Base-by-base conservation (phyloP, 495 filamentous ascomycete species). In the Antarctomyces pellizariae region DNA sequence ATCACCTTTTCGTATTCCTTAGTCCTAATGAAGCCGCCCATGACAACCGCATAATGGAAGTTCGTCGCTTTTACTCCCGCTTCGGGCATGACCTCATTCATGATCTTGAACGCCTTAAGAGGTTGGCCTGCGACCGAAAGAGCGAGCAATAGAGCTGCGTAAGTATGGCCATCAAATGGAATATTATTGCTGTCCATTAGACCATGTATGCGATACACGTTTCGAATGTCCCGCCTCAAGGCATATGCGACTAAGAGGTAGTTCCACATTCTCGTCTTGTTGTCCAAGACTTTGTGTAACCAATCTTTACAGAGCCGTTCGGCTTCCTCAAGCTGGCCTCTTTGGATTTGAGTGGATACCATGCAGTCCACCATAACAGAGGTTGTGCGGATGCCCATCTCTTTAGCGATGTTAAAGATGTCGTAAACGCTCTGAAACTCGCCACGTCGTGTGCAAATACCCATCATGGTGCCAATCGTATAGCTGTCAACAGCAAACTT, bases 41-140 rank as follows among this genome's bases (percentile, higher is more conserved):
- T 67, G 14, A 84, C 46, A 3, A 79, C 62, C n/a, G 67, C 57
- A 42, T 78, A 89, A 43, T 92, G 79, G 7, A 72, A 56, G 7
- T 62, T 54, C 0, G 62, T 71, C 2, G 65, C 58, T 26, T 59
- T 49, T 13, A 82, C 52, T 4, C 58, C 50, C 4, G 56, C 53
- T 11, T 63, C 49, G 32, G 51, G 57, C 38, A 82, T 56, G 12
- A 73, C 57, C 0, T 49, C 45, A 13, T 52, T 45, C 16, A 93
- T 50, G 20, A 86, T 67, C 23, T 53, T 52, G 15, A 62, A 54
- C 2, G 83, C 86, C 34, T 61, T 57, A 27, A 67, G 56, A 6
- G 75, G 56, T 39, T 70, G 63, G 4, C 57, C 49, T 28, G 60
- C 47, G 28, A 72, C 41, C 4, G 57, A 52, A 15, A 90, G 51